phyloP scores from a whole-genome alignment of 2,329 filamentous ascomycete species.

The Passalora sequoiae region DNA sequence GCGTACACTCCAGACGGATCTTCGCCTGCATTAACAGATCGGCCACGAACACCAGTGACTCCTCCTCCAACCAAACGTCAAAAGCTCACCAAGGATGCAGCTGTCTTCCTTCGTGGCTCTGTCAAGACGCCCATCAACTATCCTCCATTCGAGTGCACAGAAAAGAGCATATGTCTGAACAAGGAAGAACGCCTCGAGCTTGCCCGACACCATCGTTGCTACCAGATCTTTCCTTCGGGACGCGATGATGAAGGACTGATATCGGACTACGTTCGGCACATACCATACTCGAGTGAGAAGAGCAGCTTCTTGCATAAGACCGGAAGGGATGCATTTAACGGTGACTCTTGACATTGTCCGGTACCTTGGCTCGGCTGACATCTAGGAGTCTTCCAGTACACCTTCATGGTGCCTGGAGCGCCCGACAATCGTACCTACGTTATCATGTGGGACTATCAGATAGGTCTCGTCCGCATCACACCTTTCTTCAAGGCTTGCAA shows the following conservation, averaged over 20 bases:
- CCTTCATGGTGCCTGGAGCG: constrained; percentile 65
- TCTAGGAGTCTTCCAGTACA: constrained; percentile 71
- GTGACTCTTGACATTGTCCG: too few species aligned
- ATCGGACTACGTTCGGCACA: constrained; percentile 54
- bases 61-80: constrained; percentile 35
- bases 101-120: constrained; percentile 57
- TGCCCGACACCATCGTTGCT: constrained; percentile 55
- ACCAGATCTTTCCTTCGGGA: constrained; percentile 62
- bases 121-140: constrained; percentile 67
- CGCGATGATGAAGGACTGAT: constrained; percentile 39
- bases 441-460: constrained; percentile 96
- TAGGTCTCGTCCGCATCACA: constrained; percentile 88
- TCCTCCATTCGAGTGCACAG: constrained; percentile 60
- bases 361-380: too few species aligned
- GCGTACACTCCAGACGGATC: constrained; percentile 22
- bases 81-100: constrained; percentile 62
- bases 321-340: constrained; percentile 80
- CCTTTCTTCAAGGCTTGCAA: constrained; percentile 89
- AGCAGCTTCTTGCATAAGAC: constrained; percentile 84
- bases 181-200: constrained; percentile 41
- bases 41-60: constrained; percentile 21
- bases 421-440: constrained; percentile 45
- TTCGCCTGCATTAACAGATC: constrained; percentile 17
- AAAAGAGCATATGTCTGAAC: constrained; percentile 37
- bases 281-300: constrained; percentile 93